Evolutionary conservation across 495 filamentous ascomycete genomes (phyloP).

Genomic region (Hypoxylon trugodes): DNA sequence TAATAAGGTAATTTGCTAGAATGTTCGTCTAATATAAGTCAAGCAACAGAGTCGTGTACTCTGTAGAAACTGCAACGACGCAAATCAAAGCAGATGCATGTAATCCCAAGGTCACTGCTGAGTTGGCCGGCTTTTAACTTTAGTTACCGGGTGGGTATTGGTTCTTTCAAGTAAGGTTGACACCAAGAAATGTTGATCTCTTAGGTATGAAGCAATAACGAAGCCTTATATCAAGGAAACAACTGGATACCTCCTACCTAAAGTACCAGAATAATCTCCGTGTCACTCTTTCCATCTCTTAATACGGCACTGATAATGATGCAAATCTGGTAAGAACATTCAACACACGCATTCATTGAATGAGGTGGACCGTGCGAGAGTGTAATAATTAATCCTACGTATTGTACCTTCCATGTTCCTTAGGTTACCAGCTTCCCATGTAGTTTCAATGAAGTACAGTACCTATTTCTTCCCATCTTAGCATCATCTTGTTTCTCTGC

Average conservation of each 20-base stretch:
- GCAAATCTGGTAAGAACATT: conserved; percentile 7
- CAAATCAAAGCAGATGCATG: conserved; percentile 23
- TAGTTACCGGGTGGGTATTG: conserved; percentile 8
- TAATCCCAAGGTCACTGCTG: conserved; percentile 15
- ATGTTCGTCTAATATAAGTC: conserved; percentile 22
- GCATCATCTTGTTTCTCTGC: too few species aligned
- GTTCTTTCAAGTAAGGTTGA: conserved; percentile 4
- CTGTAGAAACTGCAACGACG: not conserved
- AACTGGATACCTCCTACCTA: too few species aligned
- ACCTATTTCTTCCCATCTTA: too few species aligned
- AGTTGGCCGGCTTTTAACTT: conserved; percentile 4
- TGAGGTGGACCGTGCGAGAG: conserved; percentile 35
- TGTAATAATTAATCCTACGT: not conserved
- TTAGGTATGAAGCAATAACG: conserved; percentile 13
- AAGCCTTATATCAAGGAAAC: conserved; percentile 5
- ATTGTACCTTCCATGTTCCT: not conserved
- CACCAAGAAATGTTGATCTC: too few species aligned
- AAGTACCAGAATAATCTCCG: conserved; percentile 24
- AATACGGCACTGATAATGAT: conserved; percentile 19
- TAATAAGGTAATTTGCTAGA: conserved; percentile 5
- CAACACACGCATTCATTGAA: too few species aligned
- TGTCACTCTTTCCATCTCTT: conserved; percentile 4
- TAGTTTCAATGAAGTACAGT: too few species aligned
- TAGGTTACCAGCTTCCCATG: not conserved
- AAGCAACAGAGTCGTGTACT: too few species aligned